phyloP scores from a whole-genome alignment of 1,284 basidiomycete genomes.

The Pholiota adiposa region DNA sequence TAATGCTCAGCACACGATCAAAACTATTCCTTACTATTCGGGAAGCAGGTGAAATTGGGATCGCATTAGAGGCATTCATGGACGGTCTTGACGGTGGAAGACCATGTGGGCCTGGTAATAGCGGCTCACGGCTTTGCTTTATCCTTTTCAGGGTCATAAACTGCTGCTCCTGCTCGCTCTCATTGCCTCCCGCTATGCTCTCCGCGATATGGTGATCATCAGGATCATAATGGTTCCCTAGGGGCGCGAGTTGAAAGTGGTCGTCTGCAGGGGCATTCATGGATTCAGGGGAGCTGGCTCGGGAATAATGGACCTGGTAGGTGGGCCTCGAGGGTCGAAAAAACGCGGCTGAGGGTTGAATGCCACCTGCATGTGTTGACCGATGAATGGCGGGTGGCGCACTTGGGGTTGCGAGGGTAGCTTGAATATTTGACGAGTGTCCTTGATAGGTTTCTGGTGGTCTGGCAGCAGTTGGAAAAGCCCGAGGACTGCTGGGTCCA shows the following conservation, averaged over 20 bases:
- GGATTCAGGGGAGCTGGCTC: slow-evolving; percentile 34
- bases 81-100: slow-evolving; percentile 16
- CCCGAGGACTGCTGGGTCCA: slow-evolving; percentile 24
- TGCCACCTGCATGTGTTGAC: slow-evolving; percentile 70
- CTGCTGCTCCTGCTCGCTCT: slow-evolving; percentile 34
- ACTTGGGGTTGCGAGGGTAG: slow-evolving; percentile 25
- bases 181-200: slow-evolving; percentile 28
- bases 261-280: slow-evolving; percentile 27
- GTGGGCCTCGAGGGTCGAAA: slow-evolving; percentile 68
- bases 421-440: slow-evolving; percentile 25
- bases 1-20: slow-evolving; percentile 54
- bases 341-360: slow-evolving; percentile 75
- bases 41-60: slow-evolving; percentile 31
- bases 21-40: slow-evolving; percentile 55
- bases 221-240: slow-evolving; percentile 31
- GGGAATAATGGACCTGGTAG: slow-evolving; percentile 43
- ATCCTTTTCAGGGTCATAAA: slow-evolving; percentile 40
- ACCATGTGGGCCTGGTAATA: slow-evolving; percentile 50
- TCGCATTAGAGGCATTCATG: slow-evolving; percentile 24
- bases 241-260: slow-evolving; percentile 33
- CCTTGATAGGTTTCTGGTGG: slow-evolving; percentile 20
- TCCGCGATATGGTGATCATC: slow-evolving; percentile 32
- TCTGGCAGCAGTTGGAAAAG: slow-evolving; percentile 9
- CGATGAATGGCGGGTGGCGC: slow-evolving; percentile 30
- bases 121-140: slow-evolving; percentile 70